A percentile compares a stretch with the other conserved stretches of the same genome.
phyloP scores from a whole-genome alignment of 2,329 filamentous ascomycete genomes.

The Penicillium decumbens region DNA sequence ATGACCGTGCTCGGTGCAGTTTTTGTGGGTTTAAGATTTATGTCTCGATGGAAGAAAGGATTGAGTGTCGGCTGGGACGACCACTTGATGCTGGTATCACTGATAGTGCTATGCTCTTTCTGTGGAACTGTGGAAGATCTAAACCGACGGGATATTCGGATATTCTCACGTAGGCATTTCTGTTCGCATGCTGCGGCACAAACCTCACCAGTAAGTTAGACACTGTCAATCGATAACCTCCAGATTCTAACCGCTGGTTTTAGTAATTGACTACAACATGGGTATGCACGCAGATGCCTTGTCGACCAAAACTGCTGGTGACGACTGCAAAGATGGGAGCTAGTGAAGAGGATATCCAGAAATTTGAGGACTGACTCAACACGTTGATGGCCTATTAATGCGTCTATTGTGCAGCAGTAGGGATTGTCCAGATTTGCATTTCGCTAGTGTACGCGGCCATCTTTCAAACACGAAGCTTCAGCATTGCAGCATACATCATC shows the following conservation, averaged over 20 bases:
- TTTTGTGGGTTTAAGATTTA: slow-evolving; percentile 11
- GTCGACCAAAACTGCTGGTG: not conserved
- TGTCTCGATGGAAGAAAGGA: slow-evolving; percentile 8
- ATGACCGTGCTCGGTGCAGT: slow-evolving; percentile 10
- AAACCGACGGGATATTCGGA: not conserved
- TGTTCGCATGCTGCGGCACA: slow-evolving; percentile 7
- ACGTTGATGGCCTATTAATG: slow-evolving; percentile 42
- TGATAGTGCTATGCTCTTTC: slow-evolving; percentile 3
- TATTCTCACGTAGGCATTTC: not conserved
- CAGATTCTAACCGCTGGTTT: slow-evolving; percentile 3
- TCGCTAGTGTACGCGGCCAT: slow-evolving; percentile 53
- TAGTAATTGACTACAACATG: slow-evolving; percentile 14
- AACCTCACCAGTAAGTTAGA: not conserved
- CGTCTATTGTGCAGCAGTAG: slow-evolving; percentile 42
- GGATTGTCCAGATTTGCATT: slow-evolving; percentile 50
- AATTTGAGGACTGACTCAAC: not conserved
- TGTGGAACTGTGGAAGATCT: not conserved
- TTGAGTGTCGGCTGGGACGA: slow-evolving; percentile 4
- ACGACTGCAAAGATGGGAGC: slow-evolving; percentile 10
- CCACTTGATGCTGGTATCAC: slow-evolving; percentile 7
- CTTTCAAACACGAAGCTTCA: slow-evolving; percentile 46
- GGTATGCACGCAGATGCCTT: slow-evolving; percentile 6
- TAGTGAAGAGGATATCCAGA: not conserved
- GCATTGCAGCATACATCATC: slow-evolving; percentile 44
- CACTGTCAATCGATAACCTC: not conserved